Percentiles rank a stretch among this genome's conserved stretches.
Evolutionary conservation across 179 eudicot genomes (phyloP).

Genomic region (Actinidia chinensis): DNA sequence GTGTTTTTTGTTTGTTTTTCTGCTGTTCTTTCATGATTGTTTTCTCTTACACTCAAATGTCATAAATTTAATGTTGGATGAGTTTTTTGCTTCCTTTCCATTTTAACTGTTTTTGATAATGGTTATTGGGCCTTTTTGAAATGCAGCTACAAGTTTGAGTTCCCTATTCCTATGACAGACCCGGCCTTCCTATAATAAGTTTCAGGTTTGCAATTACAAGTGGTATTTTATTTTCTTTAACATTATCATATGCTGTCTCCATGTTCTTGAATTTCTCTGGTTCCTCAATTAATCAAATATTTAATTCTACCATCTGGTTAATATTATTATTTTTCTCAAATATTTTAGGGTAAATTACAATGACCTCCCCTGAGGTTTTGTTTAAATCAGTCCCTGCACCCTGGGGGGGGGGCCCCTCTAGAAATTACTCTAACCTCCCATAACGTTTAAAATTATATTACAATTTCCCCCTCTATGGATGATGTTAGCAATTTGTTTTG

Average conservation of each 20-base stretch:
- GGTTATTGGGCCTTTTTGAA: conserved; percentile 22
- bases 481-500: too few species aligned
- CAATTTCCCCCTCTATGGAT: too few species aligned
- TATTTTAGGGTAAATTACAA: too few species aligned
- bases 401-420: too few species aligned
- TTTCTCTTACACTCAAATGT: conserved; percentile 4
- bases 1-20: not conserved
- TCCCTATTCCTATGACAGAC: conserved; percentile 98
- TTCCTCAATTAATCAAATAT: not conserved
- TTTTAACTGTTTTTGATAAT: conserved; percentile 6
- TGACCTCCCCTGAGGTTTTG: too few species aligned
- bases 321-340: too few species aligned
- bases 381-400: too few species aligned
- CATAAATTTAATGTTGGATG: not conserved
- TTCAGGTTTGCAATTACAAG: conserved; percentile 61
- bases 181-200: conserved; percentile 97
- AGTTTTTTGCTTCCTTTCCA: not conserved
- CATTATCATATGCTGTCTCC: not conserved
- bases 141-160: conserved; percentile 95
- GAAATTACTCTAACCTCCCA: too few species aligned
- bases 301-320: not conserved
- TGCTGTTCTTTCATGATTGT: conserved; percentile 5
- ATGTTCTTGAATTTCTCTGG: conserved; percentile 3
- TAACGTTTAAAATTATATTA: too few species aligned
- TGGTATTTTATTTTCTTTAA: not conserved